These are phyloP conservation scores for Zanthoxylum bungeanum DNA, from an alignment of 345 rosid genomes.

Conservation along the genomic window DNA sequence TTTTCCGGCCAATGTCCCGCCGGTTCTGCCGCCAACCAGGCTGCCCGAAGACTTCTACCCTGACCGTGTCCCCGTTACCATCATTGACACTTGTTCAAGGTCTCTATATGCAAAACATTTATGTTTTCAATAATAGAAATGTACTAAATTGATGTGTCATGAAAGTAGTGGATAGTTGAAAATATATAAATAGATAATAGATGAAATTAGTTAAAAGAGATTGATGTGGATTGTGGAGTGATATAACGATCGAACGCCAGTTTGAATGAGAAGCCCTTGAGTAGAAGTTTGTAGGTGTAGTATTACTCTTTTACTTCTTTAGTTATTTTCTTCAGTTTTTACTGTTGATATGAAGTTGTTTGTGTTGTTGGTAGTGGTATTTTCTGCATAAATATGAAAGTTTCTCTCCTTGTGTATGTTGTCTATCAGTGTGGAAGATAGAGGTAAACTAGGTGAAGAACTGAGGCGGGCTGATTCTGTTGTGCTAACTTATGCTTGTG, in stretches of 20 bases:
- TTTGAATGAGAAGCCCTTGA: no score
- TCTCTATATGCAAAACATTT: constrained; percentile 7
- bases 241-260: no score
- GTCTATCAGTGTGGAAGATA: constrained; percentile 56
- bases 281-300: no score
- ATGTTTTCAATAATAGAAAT: not conserved
- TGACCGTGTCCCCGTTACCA: constrained; percentile 81
- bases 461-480: constrained; percentile 76
- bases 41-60: constrained; percentile 79
- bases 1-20: constrained; percentile 68
- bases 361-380: not conserved
- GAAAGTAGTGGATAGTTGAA: no score
- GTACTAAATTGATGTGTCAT: no score
- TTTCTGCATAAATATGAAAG: not conserved
- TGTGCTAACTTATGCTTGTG: constrained; percentile 82
- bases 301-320: no score
- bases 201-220: not conserved
- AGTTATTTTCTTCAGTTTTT: no score
- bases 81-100: constrained; percentile 90
- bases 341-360: not conserved
- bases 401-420: constrained; percentile 18
- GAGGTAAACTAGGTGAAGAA: constrained; percentile 58
- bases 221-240: no score
- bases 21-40: constrained; percentile 74
- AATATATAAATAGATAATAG: not conserved